Evolutionary conservation across 305 asterid genomes (phyloP).

Genomic region (Fraxinus paxiana): DNA sequence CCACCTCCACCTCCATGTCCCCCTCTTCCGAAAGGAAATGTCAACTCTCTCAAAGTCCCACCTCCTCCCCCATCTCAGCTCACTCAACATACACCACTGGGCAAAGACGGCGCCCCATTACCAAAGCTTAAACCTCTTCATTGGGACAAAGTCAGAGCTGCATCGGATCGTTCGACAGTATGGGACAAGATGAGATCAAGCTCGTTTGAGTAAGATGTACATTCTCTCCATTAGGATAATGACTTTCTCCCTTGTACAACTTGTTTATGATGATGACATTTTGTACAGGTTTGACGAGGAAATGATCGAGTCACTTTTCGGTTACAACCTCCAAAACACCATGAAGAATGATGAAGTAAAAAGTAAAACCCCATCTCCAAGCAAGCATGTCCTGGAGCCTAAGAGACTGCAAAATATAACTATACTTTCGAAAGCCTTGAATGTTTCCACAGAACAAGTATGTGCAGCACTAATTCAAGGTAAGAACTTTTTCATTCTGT

Average conservation of each 20-base stretch:
- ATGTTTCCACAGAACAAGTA: slow-evolving; percentile 69
- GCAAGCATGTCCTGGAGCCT: slow-evolving; percentile 80
- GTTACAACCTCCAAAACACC: slow-evolving; percentile 71
- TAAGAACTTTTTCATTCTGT: slow-evolving; percentile 14
- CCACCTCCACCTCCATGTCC: slow-evolving; percentile 61
- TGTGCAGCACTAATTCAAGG: slow-evolving; percentile 73
- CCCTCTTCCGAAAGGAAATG: slow-evolving; percentile 35
- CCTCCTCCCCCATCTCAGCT: slow-evolving; percentile 59
- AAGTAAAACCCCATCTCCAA: slow-evolving; percentile 79
- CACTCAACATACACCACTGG: slow-evolving; percentile 38
- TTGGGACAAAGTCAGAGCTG: slow-evolving; percentile 95
- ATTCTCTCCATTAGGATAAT: neutral
- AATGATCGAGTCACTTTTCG: slow-evolving; percentile 81
- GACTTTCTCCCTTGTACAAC: neutral
- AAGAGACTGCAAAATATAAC: slow-evolving; percentile 85
- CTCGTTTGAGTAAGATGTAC: slow-evolving; percentile 71
- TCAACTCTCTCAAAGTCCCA: slow-evolving; percentile 30
- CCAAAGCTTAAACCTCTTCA: slow-evolving; percentile 86
- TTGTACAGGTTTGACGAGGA: slow-evolving; percentile 79
- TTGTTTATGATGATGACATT: neutral
- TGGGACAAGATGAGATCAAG: slow-evolving; percentile 92
- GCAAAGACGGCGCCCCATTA: slow-evolving; percentile 68
- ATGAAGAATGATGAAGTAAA: slow-evolving; percentile 52
- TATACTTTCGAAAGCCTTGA: slow-evolving; percentile 84
- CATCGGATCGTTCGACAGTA: slow-evolving; percentile 70